Evolutionary conservation across 495 filamentous ascomycete genomes (phyloP).

Genomic region (Geoglossum glabrum): DNA sequence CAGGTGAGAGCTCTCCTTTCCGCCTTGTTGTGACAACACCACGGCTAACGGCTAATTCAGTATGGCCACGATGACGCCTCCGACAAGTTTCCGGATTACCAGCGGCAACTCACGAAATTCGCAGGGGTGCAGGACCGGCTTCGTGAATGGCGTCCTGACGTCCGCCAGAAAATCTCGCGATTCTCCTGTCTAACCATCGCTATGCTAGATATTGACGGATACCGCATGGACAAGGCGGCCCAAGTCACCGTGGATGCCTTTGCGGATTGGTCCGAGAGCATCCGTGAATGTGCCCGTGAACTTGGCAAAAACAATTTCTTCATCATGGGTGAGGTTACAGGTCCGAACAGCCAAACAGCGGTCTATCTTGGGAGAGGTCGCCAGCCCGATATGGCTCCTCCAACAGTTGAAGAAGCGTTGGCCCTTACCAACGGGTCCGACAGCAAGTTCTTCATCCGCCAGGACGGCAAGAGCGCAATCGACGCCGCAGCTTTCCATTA

Average conservation of each 20-base stretch:
- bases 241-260: constrained; percentile 46
- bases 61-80: constrained; percentile 52
- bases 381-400: constrained; percentile 29
- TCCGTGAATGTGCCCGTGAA: constrained; percentile 34
- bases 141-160: constrained; percentile 46
- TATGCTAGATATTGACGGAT: constrained; percentile 49
- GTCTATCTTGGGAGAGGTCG: constrained; percentile 48
- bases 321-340: constrained; percentile 43
- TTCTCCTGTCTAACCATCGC: constrained; percentile 48
- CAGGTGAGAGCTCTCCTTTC: constrained; percentile 9
- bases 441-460: constrained; percentile 32
- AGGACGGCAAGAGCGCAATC: constrained; percentile 32
- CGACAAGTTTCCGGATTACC: constrained; percentile 46
- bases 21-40: not conserved
- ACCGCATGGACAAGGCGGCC: constrained; percentile 48
- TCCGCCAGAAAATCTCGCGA: constrained; percentile 34
- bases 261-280: constrained; percentile 30
- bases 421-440: constrained; percentile 24
- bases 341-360: constrained; percentile 41
- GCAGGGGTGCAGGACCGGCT: constrained; percentile 57
- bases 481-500: constrained; percentile 54
- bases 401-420: constrained; percentile 27
- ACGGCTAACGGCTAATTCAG: too few relatives aligned
- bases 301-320: constrained; percentile 44
- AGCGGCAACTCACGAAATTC: constrained; percentile 51